These are phyloP conservation scores for Mortierella claussenii DNA, from an alignment of 192 early-diverging fungal species.

Conservation along the genomic window DNA sequence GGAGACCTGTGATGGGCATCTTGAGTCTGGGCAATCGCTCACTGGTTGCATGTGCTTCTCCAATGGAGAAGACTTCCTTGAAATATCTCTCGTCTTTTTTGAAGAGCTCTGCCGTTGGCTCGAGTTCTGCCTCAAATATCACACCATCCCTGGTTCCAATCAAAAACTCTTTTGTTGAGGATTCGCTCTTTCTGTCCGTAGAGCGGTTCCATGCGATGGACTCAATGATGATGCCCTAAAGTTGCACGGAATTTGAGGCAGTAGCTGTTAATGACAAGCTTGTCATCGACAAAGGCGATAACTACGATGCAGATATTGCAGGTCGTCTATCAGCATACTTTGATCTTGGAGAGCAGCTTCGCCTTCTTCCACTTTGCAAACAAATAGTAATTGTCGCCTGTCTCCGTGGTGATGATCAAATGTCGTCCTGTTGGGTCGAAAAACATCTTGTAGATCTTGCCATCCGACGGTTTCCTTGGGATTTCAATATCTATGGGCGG, in stretches of 20 bases:
- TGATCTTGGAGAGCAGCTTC: conserved; percentile 80
- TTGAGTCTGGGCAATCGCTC: conserved; percentile 49
- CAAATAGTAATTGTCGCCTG: conserved; percentile 93
- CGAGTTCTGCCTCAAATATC: conserved; percentile 92
- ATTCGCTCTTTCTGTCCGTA: conserved; percentile 55
- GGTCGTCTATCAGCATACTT: too few species aligned
- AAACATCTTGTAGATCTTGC: conserved; percentile 78
- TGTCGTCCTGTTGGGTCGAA: conserved; percentile 92
- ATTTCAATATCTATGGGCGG: conserved; percentile 74
- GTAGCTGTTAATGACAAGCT: too few species aligned
- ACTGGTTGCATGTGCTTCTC: conserved; percentile 10
- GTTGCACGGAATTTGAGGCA: too few species aligned
- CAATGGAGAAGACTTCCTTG: conserved; percentile 77
- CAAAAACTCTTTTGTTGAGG: conserved; percentile 84
- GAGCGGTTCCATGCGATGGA: conserved; percentile 92
- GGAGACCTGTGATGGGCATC: conserved; percentile 82
- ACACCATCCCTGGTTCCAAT: conserved; percentile 88
- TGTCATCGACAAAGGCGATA: too few species aligned
- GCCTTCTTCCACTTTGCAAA: conserved; percentile 87
- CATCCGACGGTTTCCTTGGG: conserved; percentile 65
- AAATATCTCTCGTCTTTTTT: conserved; percentile 85
- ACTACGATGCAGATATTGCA: too few species aligned
- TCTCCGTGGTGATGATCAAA: conserved; percentile 86
- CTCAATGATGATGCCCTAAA: conserved; percentile 83
- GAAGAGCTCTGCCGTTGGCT: conserved; percentile 87